These are phyloP conservation scores for Aspergillus panamensis DNA, from an alignment of 495 filamentous ascomycete species.

Conservation along the genomic window DNA sequence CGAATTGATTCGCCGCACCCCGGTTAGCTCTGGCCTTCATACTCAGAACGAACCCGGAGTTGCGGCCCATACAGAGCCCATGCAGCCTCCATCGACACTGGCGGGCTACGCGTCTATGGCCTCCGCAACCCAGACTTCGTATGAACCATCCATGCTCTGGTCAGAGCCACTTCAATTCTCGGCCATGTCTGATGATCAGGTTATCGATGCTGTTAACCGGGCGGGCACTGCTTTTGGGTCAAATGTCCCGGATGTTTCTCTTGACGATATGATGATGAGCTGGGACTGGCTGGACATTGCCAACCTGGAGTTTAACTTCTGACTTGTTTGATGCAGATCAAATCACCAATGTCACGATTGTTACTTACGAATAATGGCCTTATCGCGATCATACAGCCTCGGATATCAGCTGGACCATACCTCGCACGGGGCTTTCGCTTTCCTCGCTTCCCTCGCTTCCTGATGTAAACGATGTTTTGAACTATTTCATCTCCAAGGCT, in stretches of 20 bases:
- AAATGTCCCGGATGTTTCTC: conserved; percentile 49
- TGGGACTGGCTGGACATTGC: conserved; percentile 62
- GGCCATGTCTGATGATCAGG: conserved; percentile 63
- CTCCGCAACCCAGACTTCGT: conserved; percentile 19
- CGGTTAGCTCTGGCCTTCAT: conserved; percentile 12
- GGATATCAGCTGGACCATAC: conserved; percentile 81
- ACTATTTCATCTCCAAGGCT: conserved; percentile 85
- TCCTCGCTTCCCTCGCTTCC: conserved; percentile 85
- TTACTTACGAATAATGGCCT: neutral
- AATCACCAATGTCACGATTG: neutral
- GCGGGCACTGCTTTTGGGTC: conserved; percentile 55
- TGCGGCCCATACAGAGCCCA: conserved; percentile 12
- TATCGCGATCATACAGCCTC: conserved; percentile 5
- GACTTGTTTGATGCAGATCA: neutral
- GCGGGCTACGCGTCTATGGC: conserved; percentile 18
- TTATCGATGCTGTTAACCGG: conserved; percentile 58
- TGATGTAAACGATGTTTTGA: conserved; percentile 70
- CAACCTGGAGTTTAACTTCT: conserved; percentile 43
- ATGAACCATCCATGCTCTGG: conserved; percentile 36
- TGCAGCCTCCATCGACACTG: conserved; percentile 19
- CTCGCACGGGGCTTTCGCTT: conserved; percentile 78
- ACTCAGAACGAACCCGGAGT: conserved; percentile 7
- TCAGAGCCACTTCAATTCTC: conserved; percentile 60
- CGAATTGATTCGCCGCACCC: conserved; percentile 50
- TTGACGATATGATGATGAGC: conserved; percentile 52